Evolutionary conservation across 23 red algal species (phyloP), one percentile per base, ranked within the genome.

Genomic region (Porphyridium purpureum): DNA sequence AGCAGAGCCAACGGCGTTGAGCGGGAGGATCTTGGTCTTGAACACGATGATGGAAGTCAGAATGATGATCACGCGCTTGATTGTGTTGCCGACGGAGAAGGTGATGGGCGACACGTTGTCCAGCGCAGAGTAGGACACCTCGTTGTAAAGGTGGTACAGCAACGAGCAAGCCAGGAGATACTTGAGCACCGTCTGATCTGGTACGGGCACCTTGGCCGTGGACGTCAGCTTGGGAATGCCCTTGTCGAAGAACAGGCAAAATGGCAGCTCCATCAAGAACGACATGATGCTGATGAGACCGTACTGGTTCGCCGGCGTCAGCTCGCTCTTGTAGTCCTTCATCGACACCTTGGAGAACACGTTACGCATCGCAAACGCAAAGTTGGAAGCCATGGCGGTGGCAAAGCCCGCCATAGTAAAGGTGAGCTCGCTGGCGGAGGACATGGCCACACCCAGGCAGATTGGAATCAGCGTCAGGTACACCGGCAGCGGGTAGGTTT

Each of bases 141-240:
- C 80, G 41, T 94, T 94, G 61, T 94, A 94, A 22, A 94, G 64
- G 7, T 81, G 71, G 44, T 83, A 94, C 35, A 94, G 75, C 22
- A 94, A 50, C 11, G 63, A 68, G 47, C 70, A 77, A 47, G 9
- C 38, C 62, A 61, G 41, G 49, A 33, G 78, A 47, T 49, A 78
- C 50, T 7, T 24, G 23, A 14, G 21, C 67, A 55, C 71, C 44
- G 57, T 56, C 21, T 5, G 14, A 21, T 24, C 35, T 0, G 82
- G 72, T 17, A 54, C 21, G n/a, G n/a, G n/a, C n/a, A n/a, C n/a
- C n/a, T n/a, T n/a, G 4, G 19, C 31, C 15, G 54, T 57, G 14
- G 50, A 23, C 30, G 29, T 33, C 42, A 88, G 28, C 22, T 50
- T 32, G 4, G 74, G 67, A 17, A 88, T 33, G 4, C 74, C 74